These are phyloP conservation scores for Debaryomyces hansenii DNA, from an alignment of 805 yeast genomes.

Conservation along the genomic window DNA sequence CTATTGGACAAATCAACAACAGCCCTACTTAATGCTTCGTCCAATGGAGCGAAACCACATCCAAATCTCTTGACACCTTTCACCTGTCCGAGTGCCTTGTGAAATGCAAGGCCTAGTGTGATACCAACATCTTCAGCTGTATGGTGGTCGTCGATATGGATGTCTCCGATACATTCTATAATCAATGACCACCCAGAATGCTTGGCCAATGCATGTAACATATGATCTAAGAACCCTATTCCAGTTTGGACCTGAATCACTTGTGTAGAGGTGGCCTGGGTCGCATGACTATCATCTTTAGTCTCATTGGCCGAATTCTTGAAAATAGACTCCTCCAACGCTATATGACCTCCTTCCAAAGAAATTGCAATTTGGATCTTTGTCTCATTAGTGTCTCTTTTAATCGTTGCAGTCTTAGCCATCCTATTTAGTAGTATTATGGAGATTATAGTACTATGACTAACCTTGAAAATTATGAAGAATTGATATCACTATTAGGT, in stretches of 20 bases:
- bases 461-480: not conserved
- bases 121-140: constrained; percentile 95
- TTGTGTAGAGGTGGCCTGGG: constrained; percentile 71
- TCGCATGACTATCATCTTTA: constrained; percentile 50
- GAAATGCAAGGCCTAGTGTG: constrained; percentile 86
- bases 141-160: constrained; percentile 97
- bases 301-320: constrained; percentile 21
- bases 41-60: constrained; percentile 89
- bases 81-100: constrained; percentile 84
- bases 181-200: constrained; percentile 95
- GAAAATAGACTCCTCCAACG: constrained; percentile 61
- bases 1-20: constrained; percentile 95
- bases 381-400: constrained; percentile 87
- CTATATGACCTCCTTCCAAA: constrained; percentile 81
- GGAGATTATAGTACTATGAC: not conserved
- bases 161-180: constrained; percentile 89
- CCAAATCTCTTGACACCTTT: constrained; percentile 94
- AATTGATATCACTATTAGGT: not conserved
- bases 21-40: constrained; percentile 92
- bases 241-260: constrained; percentile 84
- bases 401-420: constrained; percentile 45
- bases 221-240: constrained; percentile 93
- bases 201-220: constrained; percentile 95
- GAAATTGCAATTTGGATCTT: constrained; percentile 82
- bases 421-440: not conserved